These are phyloP conservation scores for Lactarius quietus DNA, from an alignment of 768 basidiomycete species.

Conservation along the genomic window DNA sequence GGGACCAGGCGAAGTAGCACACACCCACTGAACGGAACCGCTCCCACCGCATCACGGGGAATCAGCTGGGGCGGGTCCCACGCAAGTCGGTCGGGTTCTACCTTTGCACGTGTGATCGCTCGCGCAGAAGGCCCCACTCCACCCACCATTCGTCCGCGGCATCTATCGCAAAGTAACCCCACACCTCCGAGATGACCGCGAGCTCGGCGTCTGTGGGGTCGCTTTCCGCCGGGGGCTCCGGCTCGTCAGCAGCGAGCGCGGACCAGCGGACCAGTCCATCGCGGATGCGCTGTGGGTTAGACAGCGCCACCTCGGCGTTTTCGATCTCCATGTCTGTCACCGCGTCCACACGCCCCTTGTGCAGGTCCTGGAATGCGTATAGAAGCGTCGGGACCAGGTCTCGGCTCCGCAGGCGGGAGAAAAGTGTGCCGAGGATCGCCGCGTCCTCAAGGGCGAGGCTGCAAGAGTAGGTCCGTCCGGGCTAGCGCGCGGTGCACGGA, in stretches of 20 bases:
- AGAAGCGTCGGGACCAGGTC: conserved; percentile 29
- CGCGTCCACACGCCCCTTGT: conserved; percentile 26
- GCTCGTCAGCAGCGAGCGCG: background rate
- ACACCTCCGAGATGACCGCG: conserved; percentile 20
- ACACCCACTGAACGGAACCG: background rate
- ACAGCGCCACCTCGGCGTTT: conserved; percentile 4
- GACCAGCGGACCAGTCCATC: conserved; percentile 17
- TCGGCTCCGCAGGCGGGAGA: conserved; percentile 29
- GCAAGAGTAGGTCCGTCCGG: conserved; percentile 36
- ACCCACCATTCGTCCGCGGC: conserved; percentile 27
- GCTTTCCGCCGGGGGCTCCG: background rate
- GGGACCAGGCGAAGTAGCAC: background rate
- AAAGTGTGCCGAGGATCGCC: conserved; percentile 31
- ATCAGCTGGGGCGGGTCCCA: background rate
- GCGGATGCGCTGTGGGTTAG: conserved; percentile 7
- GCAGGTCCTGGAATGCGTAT: conserved; percentile 30
- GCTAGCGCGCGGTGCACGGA: conserved; percentile 25
- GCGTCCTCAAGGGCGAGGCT: conserved; percentile 31
- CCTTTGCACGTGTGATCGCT: conserved; percentile 3
- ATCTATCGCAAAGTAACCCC: conserved; percentile 23
- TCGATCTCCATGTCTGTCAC: conserved; percentile 3
- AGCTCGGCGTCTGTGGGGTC: conserved; percentile 15
- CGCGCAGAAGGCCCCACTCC: conserved; percentile 24
- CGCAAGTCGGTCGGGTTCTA: background rate
- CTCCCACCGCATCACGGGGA: background rate